Evolutionary conservation across 2,329 filamentous ascomycete genomes (phyloP).

Genomic region (Aspergillus ustus): DNA sequence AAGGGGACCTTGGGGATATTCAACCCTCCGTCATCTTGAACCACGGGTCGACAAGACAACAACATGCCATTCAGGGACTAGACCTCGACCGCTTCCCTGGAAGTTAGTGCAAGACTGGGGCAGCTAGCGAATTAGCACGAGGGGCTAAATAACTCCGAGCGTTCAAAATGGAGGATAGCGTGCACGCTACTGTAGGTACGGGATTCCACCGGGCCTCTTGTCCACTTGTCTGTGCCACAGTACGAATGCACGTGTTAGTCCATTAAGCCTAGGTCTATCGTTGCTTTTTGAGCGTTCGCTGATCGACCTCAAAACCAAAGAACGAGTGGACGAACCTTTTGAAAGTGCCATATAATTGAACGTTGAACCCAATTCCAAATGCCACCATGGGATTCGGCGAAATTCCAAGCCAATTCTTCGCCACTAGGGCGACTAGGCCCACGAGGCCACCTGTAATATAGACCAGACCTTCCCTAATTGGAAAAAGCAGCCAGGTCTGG

Average conservation of each 20-base stretch:
- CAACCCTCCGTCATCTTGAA: conserved; percentile 11
- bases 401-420: conserved; percentile 5
- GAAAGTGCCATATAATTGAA: background rate
- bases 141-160: background rate
- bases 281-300: background rate
- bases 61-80: conserved; percentile 22
- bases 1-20: conserved; percentile 20
- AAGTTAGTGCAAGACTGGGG: background rate
- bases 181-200: conserved; percentile 14
- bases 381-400: conserved; percentile 14
- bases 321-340: background rate
- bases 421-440: background rate
- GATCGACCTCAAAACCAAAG: background rate
- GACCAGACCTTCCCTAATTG: conserved; percentile 7
- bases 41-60: conserved; percentile 19
- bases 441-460: background rate
- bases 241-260: conserved; percentile 16
- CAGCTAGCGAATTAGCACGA: background rate
- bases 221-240: conserved; percentile 4
- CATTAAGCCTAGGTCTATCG: background rate
- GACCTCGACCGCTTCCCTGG: conserved; percentile 8
- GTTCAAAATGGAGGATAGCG: background rate
- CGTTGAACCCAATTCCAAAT: conserved; percentile 3
- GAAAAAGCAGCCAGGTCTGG: conserved; percentile 7
- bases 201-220: conserved; percentile 8